phyloP scores from a whole-genome alignment of 805 yeast genomes.

The Ogataea naganishii region DNA sequence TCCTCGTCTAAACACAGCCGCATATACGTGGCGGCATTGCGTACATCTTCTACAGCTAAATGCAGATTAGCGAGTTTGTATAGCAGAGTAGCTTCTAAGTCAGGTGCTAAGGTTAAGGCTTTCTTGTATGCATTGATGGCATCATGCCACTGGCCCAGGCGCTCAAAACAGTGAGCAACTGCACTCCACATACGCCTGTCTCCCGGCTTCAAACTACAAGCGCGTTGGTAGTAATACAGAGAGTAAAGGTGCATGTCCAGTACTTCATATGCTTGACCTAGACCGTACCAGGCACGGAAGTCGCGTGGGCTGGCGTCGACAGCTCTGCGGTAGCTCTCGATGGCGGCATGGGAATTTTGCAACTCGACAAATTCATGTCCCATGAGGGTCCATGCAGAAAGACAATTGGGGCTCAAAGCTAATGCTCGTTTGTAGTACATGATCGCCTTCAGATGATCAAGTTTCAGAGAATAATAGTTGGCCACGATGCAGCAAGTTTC shows the following conservation, averaged over 20 bases:
- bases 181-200: slow-evolving; percentile 98
- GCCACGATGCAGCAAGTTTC: slow-evolving; percentile 95
- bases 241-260: slow-evolving; percentile 92
- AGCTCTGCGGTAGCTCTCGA: slow-evolving; percentile 88
- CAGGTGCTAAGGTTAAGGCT: slow-evolving; percentile 49
- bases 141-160: slow-evolving; percentile 59
- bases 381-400: slow-evolving; percentile 96
- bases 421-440: slow-evolving; percentile 88
- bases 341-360: slow-evolving; percentile 95
- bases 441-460: slow-evolving; percentile 92
- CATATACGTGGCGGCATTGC: slow-evolving; percentile 56
- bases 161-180: slow-evolving; percentile 80
- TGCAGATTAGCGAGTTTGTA: slow-evolving; percentile 63
- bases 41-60: slow-evolving; percentile 43
- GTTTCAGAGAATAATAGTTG: slow-evolving; percentile 82
- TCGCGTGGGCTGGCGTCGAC: slow-evolving; percentile 85
- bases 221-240: slow-evolving; percentile 83
- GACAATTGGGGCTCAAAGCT: slow-evolving; percentile 66
- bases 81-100: slow-evolving; percentile 44
- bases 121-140: slow-evolving; percentile 76
- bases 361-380: slow-evolving; percentile 98
- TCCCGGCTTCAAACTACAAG: slow-evolving; percentile 77
- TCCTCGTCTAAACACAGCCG: slow-evolving; percentile 60
- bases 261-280: slow-evolving; percentile 97
- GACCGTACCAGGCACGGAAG: slow-evolving; percentile 96